These are phyloP conservation scores for Kodamaea suecica DNA, from an alignment of 1,139 yeast species.

Conservation along the genomic window DNA sequence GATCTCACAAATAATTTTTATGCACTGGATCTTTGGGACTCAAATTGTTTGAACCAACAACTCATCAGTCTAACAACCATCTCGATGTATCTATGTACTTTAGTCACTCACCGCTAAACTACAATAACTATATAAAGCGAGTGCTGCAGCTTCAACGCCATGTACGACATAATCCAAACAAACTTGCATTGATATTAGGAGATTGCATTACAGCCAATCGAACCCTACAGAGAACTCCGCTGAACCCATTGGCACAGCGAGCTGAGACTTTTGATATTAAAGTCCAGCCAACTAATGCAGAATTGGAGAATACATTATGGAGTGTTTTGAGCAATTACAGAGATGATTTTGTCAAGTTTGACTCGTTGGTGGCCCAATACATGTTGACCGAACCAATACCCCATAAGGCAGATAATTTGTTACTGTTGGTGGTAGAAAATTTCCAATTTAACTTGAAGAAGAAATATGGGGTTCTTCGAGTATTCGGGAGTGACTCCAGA, in stretches of 20 bases:
- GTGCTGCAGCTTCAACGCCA: slow-evolving; percentile 12
- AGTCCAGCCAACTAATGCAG: slow-evolving; percentile 7
- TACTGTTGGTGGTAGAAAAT: slow-evolving; percentile 11
- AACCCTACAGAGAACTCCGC: slow-evolving; percentile 14
- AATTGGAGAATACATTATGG: slow-evolving; percentile 8
- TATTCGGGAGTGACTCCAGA: too few relatives aligned
- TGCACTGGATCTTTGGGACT: too few relatives aligned
- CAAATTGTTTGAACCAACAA: too few relatives aligned
- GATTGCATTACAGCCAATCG: slow-evolving; percentile 29
- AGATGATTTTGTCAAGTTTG: background rate
- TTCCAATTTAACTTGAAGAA: background rate
- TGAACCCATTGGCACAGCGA: slow-evolving; percentile 1
- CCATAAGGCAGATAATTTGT: slow-evolving; percentile 17
- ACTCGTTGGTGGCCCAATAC: slow-evolving; percentile 15
- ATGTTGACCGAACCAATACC: slow-evolving; percentile 25
- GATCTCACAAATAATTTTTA: too few relatives aligned
- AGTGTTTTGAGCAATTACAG: slow-evolving; percentile 3
- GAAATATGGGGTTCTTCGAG: background rate
- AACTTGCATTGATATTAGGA: slow-evolving; percentile 12
- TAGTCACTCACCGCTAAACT: slow-evolving; percentile 25
- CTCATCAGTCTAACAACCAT: too few relatives aligned
- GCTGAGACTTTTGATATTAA: slow-evolving; percentile 6
- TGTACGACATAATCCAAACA: slow-evolving; percentile 3
- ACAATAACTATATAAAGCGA: slow-evolving; percentile 25
- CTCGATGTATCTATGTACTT: too few relatives aligned